phyloP scores from a whole-genome alignment of 1,284 basidiomycete species.

The Inonotus hispidus region DNA sequence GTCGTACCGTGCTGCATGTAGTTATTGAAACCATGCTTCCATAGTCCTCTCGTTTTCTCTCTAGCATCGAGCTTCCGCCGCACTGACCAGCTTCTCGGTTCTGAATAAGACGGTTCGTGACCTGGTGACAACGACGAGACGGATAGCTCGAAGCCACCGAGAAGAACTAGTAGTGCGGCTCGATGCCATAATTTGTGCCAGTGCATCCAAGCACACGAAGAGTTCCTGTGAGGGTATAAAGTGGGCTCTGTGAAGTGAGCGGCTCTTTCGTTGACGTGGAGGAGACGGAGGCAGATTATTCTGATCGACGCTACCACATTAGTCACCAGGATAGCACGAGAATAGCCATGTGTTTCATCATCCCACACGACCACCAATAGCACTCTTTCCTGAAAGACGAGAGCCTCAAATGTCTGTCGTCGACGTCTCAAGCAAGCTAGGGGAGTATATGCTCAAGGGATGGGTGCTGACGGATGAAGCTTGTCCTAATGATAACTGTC shows the following conservation, averaged over 20 bases:
- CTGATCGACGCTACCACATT: neutral
- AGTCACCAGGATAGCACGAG: neutral
- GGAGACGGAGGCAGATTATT: neutral
- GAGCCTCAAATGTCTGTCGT: constrained; percentile 38
- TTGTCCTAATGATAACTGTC: constrained; percentile 52
- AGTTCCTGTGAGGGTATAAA: neutral
- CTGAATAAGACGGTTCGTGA: constrained; percentile 28
- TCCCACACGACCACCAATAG: neutral
- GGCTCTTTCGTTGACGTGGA: constrained; percentile 12
- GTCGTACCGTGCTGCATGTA: constrained; percentile 73
- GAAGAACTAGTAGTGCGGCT: constrained; percentile 43
- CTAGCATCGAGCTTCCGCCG: constrained; percentile 61
- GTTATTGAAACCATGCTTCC: constrained; percentile 78
- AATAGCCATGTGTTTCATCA: neutral
- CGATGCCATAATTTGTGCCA: constrained; percentile 58
- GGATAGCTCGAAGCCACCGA: constrained; percentile 41
- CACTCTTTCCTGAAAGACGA: neutral
- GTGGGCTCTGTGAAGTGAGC: neutral
- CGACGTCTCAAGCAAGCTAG: constrained; percentile 55
- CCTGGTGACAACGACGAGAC: constrained; percentile 31
- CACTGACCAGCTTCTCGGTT: constrained; percentile 47
- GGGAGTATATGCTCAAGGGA: constrained; percentile 70
- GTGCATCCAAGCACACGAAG: constrained; percentile 41
- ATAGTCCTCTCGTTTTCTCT: constrained; percentile 65
- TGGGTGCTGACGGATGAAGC: constrained; percentile 70